Percentiles rank a stretch among this genome's conserved stretches.
Evolutionary conservation across 2,329 filamentous ascomycete species (phyloP).

Genomic region (Verticillium longisporum): DNA sequence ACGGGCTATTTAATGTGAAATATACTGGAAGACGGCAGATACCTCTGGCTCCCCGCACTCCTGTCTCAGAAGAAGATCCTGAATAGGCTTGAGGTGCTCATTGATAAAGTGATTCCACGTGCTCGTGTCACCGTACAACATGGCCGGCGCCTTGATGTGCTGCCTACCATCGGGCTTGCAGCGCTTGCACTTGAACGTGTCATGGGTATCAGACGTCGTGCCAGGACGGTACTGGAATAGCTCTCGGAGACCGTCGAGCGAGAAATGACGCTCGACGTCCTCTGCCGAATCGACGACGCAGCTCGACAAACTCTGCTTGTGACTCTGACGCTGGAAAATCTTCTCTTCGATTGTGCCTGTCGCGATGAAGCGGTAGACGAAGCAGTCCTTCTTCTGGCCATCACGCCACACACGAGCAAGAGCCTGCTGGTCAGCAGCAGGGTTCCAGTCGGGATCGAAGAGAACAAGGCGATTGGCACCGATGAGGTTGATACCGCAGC

Average conservation of each 20-base stretch:
- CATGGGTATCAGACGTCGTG: constrained; percentile 90
- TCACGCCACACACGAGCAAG: constrained; percentile 97
- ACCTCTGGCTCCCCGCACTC: constrained; percentile 74
- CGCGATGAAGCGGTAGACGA: constrained; percentile 98
- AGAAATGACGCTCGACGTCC: constrained; percentile 96
- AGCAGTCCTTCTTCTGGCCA: constrained; percentile 98
- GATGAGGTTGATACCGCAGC: constrained; percentile 92
- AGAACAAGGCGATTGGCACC: constrained; percentile 91
- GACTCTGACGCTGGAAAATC: constrained; percentile 96
- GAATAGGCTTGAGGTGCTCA: constrained; percentile 69
- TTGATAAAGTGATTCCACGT: constrained; percentile 99
- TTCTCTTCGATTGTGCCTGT: constrained; percentile 98
- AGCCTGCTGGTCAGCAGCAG: constrained; percentile 93
- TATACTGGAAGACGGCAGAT: constrained; percentile 96
- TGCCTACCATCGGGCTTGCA: constrained; percentile 86
- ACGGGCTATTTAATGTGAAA: constrained; percentile 59
- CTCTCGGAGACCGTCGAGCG: constrained; percentile 81
- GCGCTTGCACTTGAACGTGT: constrained; percentile 97
- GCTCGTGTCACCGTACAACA: constrained; percentile 96
- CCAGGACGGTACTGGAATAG: constrained; percentile 85
- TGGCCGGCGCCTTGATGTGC: constrained; percentile 81
- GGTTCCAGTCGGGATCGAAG: constrained; percentile 98
- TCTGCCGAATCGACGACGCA: constrained; percentile 96
- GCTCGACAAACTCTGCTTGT: constrained; percentile 94
- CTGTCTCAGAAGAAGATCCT: constrained; percentile 84